A percentile compares a stretch with the other conserved stretches of the same genome.
These are phyloP conservation scores for Aspergillus piperis DNA, from an alignment of 2,329 filamentous ascomycete genomes.

Conservation along the genomic window DNA sequence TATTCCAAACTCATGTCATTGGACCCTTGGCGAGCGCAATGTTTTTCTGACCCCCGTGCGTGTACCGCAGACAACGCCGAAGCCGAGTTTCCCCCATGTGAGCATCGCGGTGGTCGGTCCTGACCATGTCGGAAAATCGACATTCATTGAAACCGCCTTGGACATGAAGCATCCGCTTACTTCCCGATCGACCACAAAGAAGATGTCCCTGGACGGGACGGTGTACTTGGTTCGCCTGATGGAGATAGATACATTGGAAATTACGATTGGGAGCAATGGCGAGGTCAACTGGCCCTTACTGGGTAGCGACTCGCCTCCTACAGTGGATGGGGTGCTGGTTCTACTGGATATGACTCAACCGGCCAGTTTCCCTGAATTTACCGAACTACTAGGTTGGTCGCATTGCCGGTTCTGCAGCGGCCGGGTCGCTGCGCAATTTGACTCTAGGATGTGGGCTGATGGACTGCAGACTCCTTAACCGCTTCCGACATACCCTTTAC, in stretches of 20 bases:
- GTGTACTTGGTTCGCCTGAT: conserved; percentile 60
- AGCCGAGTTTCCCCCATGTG: conserved; percentile 51
- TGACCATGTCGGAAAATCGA: conserved; percentile 58
- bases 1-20: neutral
- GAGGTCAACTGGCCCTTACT: conserved; percentile 54
- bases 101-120: conserved; percentile 61
- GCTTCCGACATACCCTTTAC: conserved; percentile 74
- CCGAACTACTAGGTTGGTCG: conserved; percentile 74
- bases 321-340: conserved; percentile 78
- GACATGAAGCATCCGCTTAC: conserved; percentile 51
- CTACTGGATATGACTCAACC: conserved; percentile 85
- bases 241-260: conserved; percentile 56
- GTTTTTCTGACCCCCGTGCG: conserved; percentile 11
- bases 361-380: conserved; percentile 72
- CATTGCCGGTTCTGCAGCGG: neutral
- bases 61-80: conserved; percentile 26
- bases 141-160: conserved; percentile 60
- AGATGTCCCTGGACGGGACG: conserved; percentile 58
- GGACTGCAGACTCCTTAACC: conserved; percentile 66
- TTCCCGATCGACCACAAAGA: conserved; percentile 49
- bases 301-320: conserved; percentile 67
- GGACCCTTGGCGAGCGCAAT: neutral
- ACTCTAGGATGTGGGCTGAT: conserved; percentile 4
- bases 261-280: conserved; percentile 52
- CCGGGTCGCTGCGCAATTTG: neutral